phyloP scores from a whole-genome alignment of 2,329 filamentous ascomycete genomes.

The Lecanicillium sp. region DNA sequence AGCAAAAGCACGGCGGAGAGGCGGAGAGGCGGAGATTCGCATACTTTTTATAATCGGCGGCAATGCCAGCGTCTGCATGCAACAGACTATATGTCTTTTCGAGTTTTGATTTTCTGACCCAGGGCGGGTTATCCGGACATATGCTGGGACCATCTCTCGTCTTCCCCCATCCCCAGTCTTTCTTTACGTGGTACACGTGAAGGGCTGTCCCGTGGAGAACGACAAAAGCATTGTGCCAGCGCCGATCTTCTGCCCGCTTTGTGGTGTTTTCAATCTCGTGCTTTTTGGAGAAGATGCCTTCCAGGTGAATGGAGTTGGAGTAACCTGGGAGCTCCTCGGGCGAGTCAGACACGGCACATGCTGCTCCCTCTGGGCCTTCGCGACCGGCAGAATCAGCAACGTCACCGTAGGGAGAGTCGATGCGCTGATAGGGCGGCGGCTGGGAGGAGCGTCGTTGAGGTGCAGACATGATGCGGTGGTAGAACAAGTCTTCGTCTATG shows the following conservation, averaged over 20 bases:
- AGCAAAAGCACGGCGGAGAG: background rate
- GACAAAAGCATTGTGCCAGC: conserved; percentile 59
- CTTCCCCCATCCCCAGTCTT: conserved; percentile 45
- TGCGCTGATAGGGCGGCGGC: conserved; percentile 41
- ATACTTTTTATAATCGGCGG: conserved; percentile 65
- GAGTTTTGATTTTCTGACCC: conserved; percentile 47
- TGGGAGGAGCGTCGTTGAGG: conserved; percentile 38
- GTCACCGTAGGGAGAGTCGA: conserved; percentile 8
- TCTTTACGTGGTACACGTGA: conserved; percentile 58
- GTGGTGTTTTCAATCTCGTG: conserved; percentile 61
- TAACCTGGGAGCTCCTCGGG: conserved; percentile 49
- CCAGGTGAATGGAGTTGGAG: conserved; percentile 48
- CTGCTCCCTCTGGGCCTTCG: background rate
- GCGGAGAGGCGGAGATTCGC: too few relatives aligned
- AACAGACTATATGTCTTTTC: conserved; percentile 65
- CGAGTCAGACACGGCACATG: conserved; percentile 22
- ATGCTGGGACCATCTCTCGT: conserved; percentile 42
- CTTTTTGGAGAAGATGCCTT: conserved; percentile 56
- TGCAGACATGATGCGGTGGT: conserved; percentile 45
- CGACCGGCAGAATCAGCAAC: background rate
- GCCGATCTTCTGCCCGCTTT: conserved; percentile 54
- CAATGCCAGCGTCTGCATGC: conserved; percentile 69
- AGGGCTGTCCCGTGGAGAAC: conserved; percentile 63
- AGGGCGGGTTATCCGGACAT: conserved; percentile 45
- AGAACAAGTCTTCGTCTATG: conserved; percentile 50